A percentile compares a stretch with the other conserved stretches of the same genome.
phyloP scores from a whole-genome alignment of 768 basidiomycete genomes.

The Serendipita sp. region DNA sequence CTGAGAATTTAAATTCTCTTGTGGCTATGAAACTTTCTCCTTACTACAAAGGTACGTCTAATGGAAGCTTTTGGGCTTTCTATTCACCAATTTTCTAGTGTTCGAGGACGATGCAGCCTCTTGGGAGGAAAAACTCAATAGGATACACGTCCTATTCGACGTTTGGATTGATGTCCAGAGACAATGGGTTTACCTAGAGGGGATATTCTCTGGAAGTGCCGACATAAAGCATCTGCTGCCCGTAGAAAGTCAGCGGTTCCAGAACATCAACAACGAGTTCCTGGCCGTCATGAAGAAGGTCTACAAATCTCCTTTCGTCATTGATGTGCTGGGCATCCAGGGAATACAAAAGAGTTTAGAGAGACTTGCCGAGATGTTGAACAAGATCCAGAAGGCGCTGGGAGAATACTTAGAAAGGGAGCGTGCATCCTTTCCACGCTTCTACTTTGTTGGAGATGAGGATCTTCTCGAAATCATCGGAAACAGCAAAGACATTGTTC shows the following conservation, averaged over 20 bases:
- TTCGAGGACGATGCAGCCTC: constrained; percentile 87
- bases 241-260: constrained; percentile 92
- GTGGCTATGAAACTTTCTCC: constrained; percentile 96
- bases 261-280: constrained; percentile 97
- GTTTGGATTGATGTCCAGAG: constrained; percentile 99
- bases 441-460: constrained; percentile 99
- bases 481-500: constrained; percentile 95
- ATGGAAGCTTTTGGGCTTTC: constrained; percentile 22
- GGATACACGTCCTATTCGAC: constrained; percentile 93
- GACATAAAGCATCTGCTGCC: constrained; percentile 99
- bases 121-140: constrained; percentile 95
- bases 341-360: constrained; percentile 96
- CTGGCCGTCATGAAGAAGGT: constrained; percentile 99
- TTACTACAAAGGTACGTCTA: constrained; percentile 74
- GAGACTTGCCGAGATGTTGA: constrained; percentile 84
- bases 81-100: constrained; percentile 31
- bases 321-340: constrained; percentile 92
- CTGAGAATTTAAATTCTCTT: constrained; percentile 91
- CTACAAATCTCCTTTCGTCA: constrained; percentile 93
- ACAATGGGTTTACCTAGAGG: constrained; percentile 99
- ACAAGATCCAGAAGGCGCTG: constrained; percentile 97
- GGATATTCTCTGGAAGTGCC: constrained; percentile 98
- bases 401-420: constrained; percentile 98
- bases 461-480: constrained; percentile 97
- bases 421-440: constrained; percentile 93